phyloP scores from a whole-genome alignment of 2,329 filamentous ascomycete genomes.

The Cladophialophora chaetospira region DNA sequence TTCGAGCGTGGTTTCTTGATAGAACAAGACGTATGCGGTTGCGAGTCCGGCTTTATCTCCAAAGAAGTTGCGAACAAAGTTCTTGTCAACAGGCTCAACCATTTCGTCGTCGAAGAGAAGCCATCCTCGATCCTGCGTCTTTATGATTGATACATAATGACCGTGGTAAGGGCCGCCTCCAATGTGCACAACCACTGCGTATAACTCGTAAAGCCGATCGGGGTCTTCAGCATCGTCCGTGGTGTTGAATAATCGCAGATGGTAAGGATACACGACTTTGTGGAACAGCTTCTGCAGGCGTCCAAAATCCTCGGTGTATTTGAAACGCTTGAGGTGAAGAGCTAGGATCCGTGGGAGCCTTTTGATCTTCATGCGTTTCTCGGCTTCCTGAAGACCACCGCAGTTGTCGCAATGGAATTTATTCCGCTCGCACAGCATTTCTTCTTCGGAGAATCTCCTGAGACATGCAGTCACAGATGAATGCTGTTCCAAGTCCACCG shows the following conservation, averaged over 20 bases:
- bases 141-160: conserved; percentile 97
- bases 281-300: conserved; percentile 95
- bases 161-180: conserved; percentile 96
- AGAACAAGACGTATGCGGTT: conserved; percentile 95
- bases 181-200: conserved; percentile 96
- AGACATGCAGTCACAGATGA: conserved; percentile 95
- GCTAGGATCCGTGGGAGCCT: conserved; percentile 86
- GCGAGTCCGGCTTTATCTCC: conserved; percentile 88
- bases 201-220: conserved; percentile 91
- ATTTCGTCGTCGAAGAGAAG: conserved; percentile 96
- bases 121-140: conserved; percentile 95
- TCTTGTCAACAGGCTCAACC: conserved; percentile 96
- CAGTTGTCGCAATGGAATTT: conserved; percentile 99
- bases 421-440: conserved; percentile 97
- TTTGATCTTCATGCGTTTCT: conserved; percentile 99
- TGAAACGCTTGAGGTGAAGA: conserved; percentile 93
- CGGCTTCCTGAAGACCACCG: conserved; percentile 92
- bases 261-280: conserved; percentile 93
- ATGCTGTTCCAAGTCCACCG: conserved; percentile 92
- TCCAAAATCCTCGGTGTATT: conserved; percentile 95
- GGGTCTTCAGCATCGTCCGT: conserved; percentile 93
- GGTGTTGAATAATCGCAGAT: conserved; percentile 94
- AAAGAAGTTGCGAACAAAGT: conserved; percentile 95
- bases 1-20: conserved; percentile 82
- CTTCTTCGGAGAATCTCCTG: conserved; percentile 93